Conservation (phyloP, 2,329 filamentous ascomycete species). For the Didymella lethalis region DNA sequence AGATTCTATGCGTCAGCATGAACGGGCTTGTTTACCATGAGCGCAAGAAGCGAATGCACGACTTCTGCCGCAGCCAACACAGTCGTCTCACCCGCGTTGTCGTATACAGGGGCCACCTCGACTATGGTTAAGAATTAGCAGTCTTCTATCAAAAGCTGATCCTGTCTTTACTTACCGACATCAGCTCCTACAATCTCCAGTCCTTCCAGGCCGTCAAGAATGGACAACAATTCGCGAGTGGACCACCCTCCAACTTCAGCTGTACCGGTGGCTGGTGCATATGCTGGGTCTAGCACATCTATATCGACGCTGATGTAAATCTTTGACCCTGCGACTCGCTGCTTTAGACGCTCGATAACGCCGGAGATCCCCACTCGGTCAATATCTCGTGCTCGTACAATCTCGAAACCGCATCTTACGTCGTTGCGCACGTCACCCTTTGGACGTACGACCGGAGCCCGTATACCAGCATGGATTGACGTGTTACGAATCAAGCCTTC, state of each 20-base stretch:
- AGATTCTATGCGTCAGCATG: slow-evolving; percentile 10
- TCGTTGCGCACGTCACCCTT: slow-evolving; percentile 65
- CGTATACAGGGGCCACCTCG: slow-evolving; percentile 69
- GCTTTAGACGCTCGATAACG: slow-evolving; percentile 58
- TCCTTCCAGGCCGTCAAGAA: slow-evolving; percentile 66
- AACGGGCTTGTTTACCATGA: slow-evolving; percentile 57
- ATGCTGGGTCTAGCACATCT: slow-evolving; percentile 65
- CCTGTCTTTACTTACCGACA: slow-evolving; percentile 52
- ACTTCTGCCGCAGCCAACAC: slow-evolving; percentile 64
- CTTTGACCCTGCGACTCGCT: slow-evolving; percentile 60
- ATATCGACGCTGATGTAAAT: slow-evolving; percentile 67
- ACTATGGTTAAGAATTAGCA: slow-evolving; percentile 50
- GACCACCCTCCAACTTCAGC: slow-evolving; percentile 69
- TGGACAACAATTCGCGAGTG: slow-evolving; percentile 65
- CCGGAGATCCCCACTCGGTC: slow-evolving; percentile 59
- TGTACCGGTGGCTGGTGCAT: slow-evolving; percentile 65
- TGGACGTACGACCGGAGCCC: slow-evolving; percentile 60
- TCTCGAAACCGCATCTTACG: slow-evolving; percentile 65
- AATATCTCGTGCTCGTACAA: slow-evolving; percentile 64
- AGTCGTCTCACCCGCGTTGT: slow-evolving; percentile 67
- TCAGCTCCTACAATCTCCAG: slow-evolving; percentile 67
- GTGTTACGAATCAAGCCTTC: slow-evolving; percentile 66
- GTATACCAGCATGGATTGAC: slow-evolving; percentile 69
- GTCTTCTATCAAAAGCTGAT: neutral
- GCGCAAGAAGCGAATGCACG: slow-evolving; percentile 57